These are phyloP conservation scores for Vaccinium myrtillus DNA, from an alignment of 148 eudicot species.

Conservation along the genomic window DNA sequence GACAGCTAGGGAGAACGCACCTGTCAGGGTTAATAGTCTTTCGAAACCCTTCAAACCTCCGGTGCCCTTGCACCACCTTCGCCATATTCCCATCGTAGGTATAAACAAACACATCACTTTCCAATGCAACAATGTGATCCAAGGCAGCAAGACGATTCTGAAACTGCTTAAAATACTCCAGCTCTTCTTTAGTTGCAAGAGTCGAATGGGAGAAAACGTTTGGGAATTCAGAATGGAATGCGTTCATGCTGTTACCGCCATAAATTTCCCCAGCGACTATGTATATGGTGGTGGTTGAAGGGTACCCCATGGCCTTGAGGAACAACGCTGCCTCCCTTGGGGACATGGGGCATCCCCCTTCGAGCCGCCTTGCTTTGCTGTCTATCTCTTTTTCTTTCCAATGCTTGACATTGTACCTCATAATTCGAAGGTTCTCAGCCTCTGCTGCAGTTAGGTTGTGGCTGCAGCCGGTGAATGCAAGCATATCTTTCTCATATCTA, in stretches of 20 bases:
- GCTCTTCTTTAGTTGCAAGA: constrained; percentile 38
- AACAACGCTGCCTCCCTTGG: constrained; percentile 48
- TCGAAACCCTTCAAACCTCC: constrained; percentile 45
- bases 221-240: constrained; percentile 32
- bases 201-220: constrained; percentile 43
- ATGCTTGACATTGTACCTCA: constrained; percentile 38
- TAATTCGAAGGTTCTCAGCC: constrained; percentile 32
- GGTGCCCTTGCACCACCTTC: constrained; percentile 49
- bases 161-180: constrained; percentile 22
- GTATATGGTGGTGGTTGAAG: constrained; percentile 37
- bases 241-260: constrained; percentile 35
- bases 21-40: constrained; percentile 51
- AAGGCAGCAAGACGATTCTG: constrained; percentile 50
- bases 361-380: constrained; percentile 30
- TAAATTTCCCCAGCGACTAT: constrained; percentile 52
- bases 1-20: constrained; percentile 15
- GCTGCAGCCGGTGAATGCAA: constrained; percentile 55
- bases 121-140: constrained; percentile 40
- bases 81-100: constrained; percentile 57
- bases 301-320: constrained; percentile 53
- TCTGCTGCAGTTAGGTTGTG: constrained; percentile 39
- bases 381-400: constrained; percentile 55
- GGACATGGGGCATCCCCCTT: constrained; percentile 52
- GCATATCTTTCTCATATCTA: constrained; percentile 59
- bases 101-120: constrained; percentile 48